These are phyloP conservation scores for Ambrosiella beaveri DNA, from an alignment of 2,329 filamentous ascomycete species.

Conservation along the genomic window DNA sequence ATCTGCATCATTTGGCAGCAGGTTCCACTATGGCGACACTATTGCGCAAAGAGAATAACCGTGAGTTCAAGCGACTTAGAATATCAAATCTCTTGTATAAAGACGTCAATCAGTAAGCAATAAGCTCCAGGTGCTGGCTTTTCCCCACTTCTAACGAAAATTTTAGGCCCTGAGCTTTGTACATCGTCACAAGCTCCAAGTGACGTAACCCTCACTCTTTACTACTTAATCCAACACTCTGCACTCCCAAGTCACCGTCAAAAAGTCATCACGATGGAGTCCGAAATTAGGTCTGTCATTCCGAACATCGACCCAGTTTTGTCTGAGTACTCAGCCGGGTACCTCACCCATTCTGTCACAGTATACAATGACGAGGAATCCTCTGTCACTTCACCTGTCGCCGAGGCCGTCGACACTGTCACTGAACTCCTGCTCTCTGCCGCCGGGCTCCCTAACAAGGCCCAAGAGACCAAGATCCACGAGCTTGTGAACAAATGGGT, in stretches of 20 bases:
- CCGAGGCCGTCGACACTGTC: slow-evolving; percentile 68
- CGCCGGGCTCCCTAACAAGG: slow-evolving; percentile 59
- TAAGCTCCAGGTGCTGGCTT: neutral
- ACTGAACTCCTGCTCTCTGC: slow-evolving; percentile 84
- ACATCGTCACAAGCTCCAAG: neutral
- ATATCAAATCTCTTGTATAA: neutral
- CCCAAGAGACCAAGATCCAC: slow-evolving; percentile 62
- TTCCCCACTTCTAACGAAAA: neutral
- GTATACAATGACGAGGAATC: slow-evolving; percentile 62
- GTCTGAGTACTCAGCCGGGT: slow-evolving; percentile 85
- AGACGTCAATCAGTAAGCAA: neutral
- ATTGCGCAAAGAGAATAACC: neutral
- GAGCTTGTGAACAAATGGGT: slow-evolving; percentile 84
- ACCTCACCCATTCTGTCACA: slow-evolving; percentile 82
- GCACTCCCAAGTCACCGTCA: neutral
- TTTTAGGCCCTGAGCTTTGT: neutral
- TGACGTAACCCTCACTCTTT: neutral
- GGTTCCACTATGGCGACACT: neutral
- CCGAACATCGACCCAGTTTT: slow-evolving; percentile 78
- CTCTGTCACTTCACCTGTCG: slow-evolving; percentile 54
- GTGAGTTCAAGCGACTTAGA: neutral
- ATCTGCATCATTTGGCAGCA: neutral
- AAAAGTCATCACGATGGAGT: slow-evolving; percentile 46
- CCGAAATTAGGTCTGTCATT: slow-evolving; percentile 68
- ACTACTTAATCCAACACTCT: neutral